A percentile compares a stretch with the other conserved stretches of the same genome.
Evolutionary conservation across 1,284 basidiomycete genomes (phyloP).

Genomic region (Thelephora terrestris): DNA sequence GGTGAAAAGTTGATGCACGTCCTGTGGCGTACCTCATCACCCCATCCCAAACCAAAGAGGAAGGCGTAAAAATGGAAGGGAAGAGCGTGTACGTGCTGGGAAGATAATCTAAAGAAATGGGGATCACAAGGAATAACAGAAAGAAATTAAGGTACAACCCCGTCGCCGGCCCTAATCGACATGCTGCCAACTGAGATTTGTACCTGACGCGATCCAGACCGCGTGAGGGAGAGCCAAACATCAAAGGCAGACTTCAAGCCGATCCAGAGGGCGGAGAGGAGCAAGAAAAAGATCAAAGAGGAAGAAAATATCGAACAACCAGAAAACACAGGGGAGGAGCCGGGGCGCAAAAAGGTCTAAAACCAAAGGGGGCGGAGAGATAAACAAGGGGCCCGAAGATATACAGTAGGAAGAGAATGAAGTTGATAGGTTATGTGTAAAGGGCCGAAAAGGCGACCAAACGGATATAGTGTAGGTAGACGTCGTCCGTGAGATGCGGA

Average conservation of each 20-base stretch:
- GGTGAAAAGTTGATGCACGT: slow-evolving; percentile 10
- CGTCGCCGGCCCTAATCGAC: too few species aligned
- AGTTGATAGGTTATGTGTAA: slow-evolving; percentile 1
- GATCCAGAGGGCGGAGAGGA: too few species aligned
- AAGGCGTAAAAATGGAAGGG: not conserved
- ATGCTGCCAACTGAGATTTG: too few species aligned
- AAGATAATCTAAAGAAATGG: slow-evolving; percentile 3
- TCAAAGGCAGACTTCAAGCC: too few species aligned
- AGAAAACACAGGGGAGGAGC: not conserved
- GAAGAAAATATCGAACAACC: too few species aligned
- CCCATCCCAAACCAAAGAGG: slow-evolving; percentile 2
- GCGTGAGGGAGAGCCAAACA: too few species aligned
- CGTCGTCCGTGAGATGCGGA: not conserved
- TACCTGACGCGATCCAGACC: too few species aligned
- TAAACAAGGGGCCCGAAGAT: slow-evolving; percentile 11
- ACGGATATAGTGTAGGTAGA: not conserved
- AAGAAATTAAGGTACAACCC: slow-evolving; percentile 1
- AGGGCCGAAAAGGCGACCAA: not conserved
- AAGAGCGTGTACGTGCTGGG: slow-evolving; percentile 1
- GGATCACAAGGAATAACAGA: slow-evolving; percentile 1
- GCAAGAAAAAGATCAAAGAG: too few species aligned
- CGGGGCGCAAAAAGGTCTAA: slow-evolving; percentile 1
- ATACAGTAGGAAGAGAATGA: slow-evolving; percentile 4
- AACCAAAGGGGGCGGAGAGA: not conserved
- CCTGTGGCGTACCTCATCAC: slow-evolving; percentile 18